Evolutionary conservation across 73 alveolate genomes (phyloP).

Genomic region (Paraurostyla sp.): DNA sequence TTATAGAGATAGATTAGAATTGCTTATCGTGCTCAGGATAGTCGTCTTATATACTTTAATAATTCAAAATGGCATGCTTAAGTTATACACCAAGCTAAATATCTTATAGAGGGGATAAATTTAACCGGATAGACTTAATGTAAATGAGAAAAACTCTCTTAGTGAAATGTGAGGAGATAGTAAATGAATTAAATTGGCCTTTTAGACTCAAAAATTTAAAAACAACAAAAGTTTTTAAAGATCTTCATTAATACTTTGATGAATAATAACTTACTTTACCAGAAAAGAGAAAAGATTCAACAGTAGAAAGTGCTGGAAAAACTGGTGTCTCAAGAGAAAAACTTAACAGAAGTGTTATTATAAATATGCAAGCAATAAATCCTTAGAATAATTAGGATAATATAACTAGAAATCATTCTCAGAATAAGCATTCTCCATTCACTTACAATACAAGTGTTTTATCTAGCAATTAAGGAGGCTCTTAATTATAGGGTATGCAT

Average conservation of each 20-base stretch:
- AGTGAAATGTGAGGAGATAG: constrained; percentile 40
- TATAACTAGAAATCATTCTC: background rate
- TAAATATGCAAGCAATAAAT: background rate
- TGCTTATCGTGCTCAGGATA: constrained; percentile 40
- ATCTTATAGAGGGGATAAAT: background rate
- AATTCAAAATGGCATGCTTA: constrained; percentile 33
- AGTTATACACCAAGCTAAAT: constrained; percentile 1
- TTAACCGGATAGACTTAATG: background rate
- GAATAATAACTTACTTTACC: no score
- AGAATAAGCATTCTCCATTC: background rate
- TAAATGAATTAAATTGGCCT: background rate
- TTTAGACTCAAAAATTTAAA: background rate
- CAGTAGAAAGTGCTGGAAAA: background rate
- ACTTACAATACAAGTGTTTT: background rate
- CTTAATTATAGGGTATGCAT: no score
- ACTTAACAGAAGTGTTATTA: background rate
- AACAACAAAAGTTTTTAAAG: constrained; percentile 21
- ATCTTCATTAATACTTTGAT: background rate
- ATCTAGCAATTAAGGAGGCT: no score
- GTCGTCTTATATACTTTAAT: constrained; percentile 23
- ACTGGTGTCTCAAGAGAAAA: background rate
- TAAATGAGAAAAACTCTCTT: constrained; percentile 19
- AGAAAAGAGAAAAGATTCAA: background rate
- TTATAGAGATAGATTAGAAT: constrained; percentile 17
- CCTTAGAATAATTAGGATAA: background rate